phyloP scores from a whole-genome alignment of 2,329 filamentous ascomycete genomes.

The Penicillium hesseltinei region DNA sequence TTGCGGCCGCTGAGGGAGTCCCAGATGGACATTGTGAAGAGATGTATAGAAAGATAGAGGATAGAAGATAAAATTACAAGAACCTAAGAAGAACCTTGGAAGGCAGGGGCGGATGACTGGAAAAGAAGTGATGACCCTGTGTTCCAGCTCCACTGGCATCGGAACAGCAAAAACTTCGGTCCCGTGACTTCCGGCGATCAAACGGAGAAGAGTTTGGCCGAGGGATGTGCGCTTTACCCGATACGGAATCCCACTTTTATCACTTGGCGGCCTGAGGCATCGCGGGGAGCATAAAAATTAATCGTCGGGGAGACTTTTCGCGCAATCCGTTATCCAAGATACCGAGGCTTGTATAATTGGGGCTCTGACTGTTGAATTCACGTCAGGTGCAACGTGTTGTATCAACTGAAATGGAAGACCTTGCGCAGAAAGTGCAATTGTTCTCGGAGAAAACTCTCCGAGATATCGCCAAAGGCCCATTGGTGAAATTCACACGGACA shows the following conservation, averaged over 20 bases:
- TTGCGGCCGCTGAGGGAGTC: slow-evolving; percentile 62
- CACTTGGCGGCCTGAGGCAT: slow-evolving; percentile 18
- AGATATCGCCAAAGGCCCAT: slow-evolving; percentile 36
- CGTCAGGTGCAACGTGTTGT: slow-evolving; percentile 12
- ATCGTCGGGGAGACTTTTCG: slow-evolving; percentile 9
- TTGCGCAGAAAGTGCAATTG: slow-evolving; percentile 36
- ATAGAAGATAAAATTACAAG: slow-evolving; percentile 26
- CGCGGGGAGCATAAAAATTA: slow-evolving; percentile 28
- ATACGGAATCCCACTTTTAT: slow-evolving; percentile 25
- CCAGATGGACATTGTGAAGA: slow-evolving; percentile 55
- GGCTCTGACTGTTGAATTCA: slow-evolving; percentile 23
- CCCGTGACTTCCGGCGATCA: slow-evolving; percentile 30
- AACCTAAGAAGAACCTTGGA: slow-evolving; percentile 16
- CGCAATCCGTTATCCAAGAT: slow-evolving; percentile 1
- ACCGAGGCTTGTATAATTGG: slow-evolving; percentile 16
- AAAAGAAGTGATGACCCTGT: slow-evolving; percentile 19
- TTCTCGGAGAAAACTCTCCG: slow-evolving; percentile 35
- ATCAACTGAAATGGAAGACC: slow-evolving; percentile 30
- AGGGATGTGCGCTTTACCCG: slow-evolving; percentile 15
- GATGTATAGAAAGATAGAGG: slow-evolving; percentile 18
- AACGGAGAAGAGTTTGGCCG: slow-evolving; percentile 27
- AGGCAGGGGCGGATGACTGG: slow-evolving; percentile 20
- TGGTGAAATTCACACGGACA: slow-evolving; percentile 34
- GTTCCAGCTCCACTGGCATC: slow-evolving; percentile 27
- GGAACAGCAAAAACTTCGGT: slow-evolving; percentile 41